Base-by-base conservation (phyloP, 169 alveolate genomes). In the Eimeria brunetti region DNA sequence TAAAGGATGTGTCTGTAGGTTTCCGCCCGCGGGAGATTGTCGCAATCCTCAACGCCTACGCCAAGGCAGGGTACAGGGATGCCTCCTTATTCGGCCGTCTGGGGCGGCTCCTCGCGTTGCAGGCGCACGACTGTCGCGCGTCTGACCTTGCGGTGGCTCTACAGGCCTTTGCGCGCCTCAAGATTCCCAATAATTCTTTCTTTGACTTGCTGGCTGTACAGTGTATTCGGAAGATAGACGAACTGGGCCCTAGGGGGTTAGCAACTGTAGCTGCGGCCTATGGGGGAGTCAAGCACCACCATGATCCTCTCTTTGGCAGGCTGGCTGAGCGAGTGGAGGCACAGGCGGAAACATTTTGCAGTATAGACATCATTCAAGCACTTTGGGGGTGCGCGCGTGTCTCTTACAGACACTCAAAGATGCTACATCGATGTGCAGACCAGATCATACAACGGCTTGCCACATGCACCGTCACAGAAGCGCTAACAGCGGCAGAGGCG, bases 101-200 rank as follows among this genome's bases (percentile, higher is more conserved):
- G 85, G 92, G 95, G 36, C 38, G 41, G 38, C 85, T 60, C 62
- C 71, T 95, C 60, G 96, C 90, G 11, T 56, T 56, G 73, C 92
- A 90, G 85, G 90, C 85, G 56, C 53, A 86, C 36, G 95, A 95
- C 78, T 75, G 94, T 83, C 95, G 95, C 27, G 84, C 93, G 64
- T 83, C 96, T 30, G 96, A 95, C 89, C 69, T 95, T 60, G 96
- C 95, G 44, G 94, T 95, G 53, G 89, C 89, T 38, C 94, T 76
- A 18, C 93, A 81, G 85, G 95, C 95, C 12, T 95, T 67, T 30
- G 96, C 95, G 78, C 80, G 95, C 38, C 75, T 95, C 64, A 53
- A 56, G 41, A 73, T 95, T 33, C 56, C 67, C 78, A 62, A 95
- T 60, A 62, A 46, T 67, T 73, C 93, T 41, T 46, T 95, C n/a